Base-by-base conservation (phyloP, 495 filamentous ascomycete species). In the Xylaria scruposa region DNA sequence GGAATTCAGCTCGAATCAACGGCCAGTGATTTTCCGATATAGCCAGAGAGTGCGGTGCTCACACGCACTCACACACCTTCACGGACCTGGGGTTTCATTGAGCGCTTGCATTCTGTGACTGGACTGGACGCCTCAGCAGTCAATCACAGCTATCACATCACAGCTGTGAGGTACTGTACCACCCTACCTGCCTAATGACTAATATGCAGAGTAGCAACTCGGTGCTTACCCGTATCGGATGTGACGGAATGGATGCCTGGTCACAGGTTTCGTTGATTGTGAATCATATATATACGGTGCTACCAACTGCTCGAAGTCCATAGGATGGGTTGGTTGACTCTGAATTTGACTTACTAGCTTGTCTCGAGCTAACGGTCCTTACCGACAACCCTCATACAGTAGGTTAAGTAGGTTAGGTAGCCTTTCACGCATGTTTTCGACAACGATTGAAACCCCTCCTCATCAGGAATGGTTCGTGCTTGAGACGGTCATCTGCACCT, bases 401-500 rank as follows among this genome's bases (percentile, higher is more conserved):
- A 42, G 15, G 19, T 33, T 7, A 8, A n/a, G 9, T 60, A 44
- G 19, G 53, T 69, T 26, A 38, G 31, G 9, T 63, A 38, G 17
- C 15, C 17, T 36, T 54, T 67, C 65, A 44, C 49, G 7, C 21
- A 56, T 40, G 19, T 26, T 47, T 21, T 60, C 47, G 54, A 47
- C 24, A 40, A 36, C 59, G 24, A 75, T 54, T 68, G 40, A 64
- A 75, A 76, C 72, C 70, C 54, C 71, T 70, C 60, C 71, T 70
- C 60, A 72, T 40, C 75, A 62, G 62, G 47, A 69, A 72, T 75
- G 70, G 74, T 78, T 79, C 77, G 72, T 63, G 72, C 21, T 38
- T 72, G 62, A 74, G 74, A 73, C 68, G 76, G 76, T 78, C 77
- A 79, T 76, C 76, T 79, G 76, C 77, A 76, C 71, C 76, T 75